A percentile compares a stretch with the other conserved stretches of the same genome.
These are phyloP conservation scores for Neonectria punicea DNA, from an alignment of 2,329 filamentous ascomycete genomes.

Conservation along the genomic window DNA sequence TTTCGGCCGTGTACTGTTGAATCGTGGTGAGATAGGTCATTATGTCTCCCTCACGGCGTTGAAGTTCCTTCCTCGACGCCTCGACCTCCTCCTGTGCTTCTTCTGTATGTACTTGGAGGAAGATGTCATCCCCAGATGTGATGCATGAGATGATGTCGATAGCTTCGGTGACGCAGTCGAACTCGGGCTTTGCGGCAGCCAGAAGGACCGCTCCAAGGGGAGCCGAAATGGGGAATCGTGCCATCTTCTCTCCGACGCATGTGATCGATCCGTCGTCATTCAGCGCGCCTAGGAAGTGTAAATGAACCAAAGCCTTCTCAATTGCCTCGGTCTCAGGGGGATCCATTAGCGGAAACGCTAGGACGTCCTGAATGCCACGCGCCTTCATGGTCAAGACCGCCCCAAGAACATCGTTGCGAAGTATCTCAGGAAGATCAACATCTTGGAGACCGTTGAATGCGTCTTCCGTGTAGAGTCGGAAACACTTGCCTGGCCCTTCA, in stretches of 20 bases:
- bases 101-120: conserved; percentile 67
- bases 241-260: conserved; percentile 77
- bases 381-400: conserved; percentile 95
- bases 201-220: conserved; percentile 84
- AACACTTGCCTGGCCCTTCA: conserved; percentile 91
- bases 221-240: conserved; percentile 84
- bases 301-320: conserved; percentile 82
- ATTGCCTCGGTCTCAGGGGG: conserved; percentile 80
- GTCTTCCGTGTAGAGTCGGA: conserved; percentile 84
- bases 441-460: conserved; percentile 77
- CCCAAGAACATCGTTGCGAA: conserved; percentile 87
- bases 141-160: conserved; percentile 84
- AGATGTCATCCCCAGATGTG: conserved; percentile 71
- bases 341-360: conserved; percentile 87
- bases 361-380: conserved; percentile 82
- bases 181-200: conserved; percentile 76
- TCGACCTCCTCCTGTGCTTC: conserved; percentile 66
- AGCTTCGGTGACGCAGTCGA: conserved; percentile 79
- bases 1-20: conserved; percentile 69
- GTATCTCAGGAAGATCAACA: conserved; percentile 85
- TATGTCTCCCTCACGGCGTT: conserved; percentile 72
- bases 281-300: conserved; percentile 82
- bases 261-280: conserved; percentile 79
- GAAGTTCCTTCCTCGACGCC: conserved; percentile 65
- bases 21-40: conserved; percentile 72